Evolutionary conservation across 192 early-diverging fungal species (phyloP).

Genomic region (Coemansia sp.): DNA sequence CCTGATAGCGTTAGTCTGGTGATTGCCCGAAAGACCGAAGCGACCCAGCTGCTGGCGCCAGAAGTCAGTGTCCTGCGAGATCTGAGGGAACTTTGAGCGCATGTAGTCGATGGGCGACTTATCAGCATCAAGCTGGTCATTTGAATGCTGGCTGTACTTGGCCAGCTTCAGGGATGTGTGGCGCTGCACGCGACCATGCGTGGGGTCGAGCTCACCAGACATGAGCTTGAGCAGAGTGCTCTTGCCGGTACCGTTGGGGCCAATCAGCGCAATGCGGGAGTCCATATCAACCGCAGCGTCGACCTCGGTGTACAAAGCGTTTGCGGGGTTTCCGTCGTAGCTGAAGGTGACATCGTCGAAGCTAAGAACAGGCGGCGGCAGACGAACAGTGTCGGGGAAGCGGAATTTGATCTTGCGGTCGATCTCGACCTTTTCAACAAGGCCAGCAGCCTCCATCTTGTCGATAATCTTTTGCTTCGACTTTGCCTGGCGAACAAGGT

Average conservation of each 20-base stretch:
- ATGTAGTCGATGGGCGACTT: conserved; percentile 90
- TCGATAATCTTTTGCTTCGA: conserved; percentile 99
- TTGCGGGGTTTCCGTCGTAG: conserved; percentile 81
- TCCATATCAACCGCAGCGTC: conserved; percentile 97
- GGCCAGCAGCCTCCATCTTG: conserved; percentile 99
- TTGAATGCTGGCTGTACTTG: conserved; percentile 97
- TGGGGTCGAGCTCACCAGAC: conserved; percentile 84
- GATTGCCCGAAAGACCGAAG: conserved; percentile 91
- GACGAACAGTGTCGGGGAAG: conserved; percentile 82
- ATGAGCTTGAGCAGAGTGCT: conserved; percentile 98
- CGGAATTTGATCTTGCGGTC: conserved; percentile 78
- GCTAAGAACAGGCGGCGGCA: conserved; percentile 93
- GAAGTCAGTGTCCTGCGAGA: conserved; percentile 79
- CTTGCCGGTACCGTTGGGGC: conserved; percentile 94
- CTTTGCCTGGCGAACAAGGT: conserved; percentile 98
- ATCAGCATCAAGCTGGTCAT: conserved; percentile 91
- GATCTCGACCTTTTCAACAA: conserved; percentile 92
- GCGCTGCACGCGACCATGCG: conserved; percentile 80
- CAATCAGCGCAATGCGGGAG: conserved; percentile 96
- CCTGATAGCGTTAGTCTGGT: conserved; percentile 87
- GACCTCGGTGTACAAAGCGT: conserved; percentile 87
- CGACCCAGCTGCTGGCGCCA: conserved; percentile 92
- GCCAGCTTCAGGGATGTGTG: conserved; percentile 94
- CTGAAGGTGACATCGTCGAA: conserved; percentile 93
- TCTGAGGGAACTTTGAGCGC: conserved; percentile 77